Conservation (phyloP, 768 basidiomycete species). For the Tricholoma matsutake region DNA sequence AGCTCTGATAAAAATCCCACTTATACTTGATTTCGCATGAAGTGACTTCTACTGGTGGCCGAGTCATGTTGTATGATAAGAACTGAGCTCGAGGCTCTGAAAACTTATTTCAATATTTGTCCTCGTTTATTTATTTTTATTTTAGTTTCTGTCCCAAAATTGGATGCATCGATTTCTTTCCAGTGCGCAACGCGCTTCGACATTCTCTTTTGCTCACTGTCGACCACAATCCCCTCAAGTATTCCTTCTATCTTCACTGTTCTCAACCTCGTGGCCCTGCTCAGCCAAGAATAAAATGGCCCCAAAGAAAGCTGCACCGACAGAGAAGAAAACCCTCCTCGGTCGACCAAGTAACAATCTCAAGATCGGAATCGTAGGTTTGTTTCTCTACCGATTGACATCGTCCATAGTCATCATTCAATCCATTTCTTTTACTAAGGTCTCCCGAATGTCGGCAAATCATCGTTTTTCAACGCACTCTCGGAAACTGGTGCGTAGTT, state of each 20-base stretch:
- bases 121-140: no score
- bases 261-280: slow-evolving; percentile 36
- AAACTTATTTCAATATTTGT: no score
- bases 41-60: no score
- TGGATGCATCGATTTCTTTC: slow-evolving; percentile 24
- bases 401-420: background rate
- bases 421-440: slow-evolving; percentile 33
- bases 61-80: no score
- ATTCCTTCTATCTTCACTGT: slow-evolving; percentile 9
- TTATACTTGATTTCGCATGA: no score
- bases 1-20: no score
- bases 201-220: slow-evolving; percentile 12
- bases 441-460: slow-evolving; percentile 96
- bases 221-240: slow-evolving; percentile 9
- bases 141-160: slow-evolving; percentile 14
- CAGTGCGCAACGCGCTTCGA: slow-evolving; percentile 3
- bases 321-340: slow-evolving; percentile 83
- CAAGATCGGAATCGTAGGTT: slow-evolving; percentile 98
- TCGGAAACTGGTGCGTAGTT: slow-evolving; percentile 75
- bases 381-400: slow-evolving; percentile 32
- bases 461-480: slow-evolving; percentile 97
- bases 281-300: slow-evolving; percentile 74
- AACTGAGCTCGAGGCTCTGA: no score
- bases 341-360: slow-evolving; percentile 96
- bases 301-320: slow-evolving; percentile 76